Conservation (phyloP, 306 rosid species). For the Cucumis cinereus region DNA sequence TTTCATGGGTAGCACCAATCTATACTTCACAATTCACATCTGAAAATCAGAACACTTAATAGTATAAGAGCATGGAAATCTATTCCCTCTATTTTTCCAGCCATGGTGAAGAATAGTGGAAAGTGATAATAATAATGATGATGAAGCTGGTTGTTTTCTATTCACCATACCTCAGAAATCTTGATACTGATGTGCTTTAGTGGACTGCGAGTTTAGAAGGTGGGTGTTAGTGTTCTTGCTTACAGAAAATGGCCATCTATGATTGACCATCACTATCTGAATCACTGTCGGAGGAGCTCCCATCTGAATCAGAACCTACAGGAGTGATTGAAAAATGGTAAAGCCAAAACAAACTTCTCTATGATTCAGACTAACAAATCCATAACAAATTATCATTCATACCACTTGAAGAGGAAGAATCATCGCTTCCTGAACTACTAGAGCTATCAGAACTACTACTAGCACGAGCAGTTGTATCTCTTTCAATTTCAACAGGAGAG, state of each 20-base stretch:
- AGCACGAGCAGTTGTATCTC: conserved; percentile 58
- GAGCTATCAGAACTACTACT: conserved; percentile 69
- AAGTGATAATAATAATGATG: background rate
- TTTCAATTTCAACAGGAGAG: conserved; percentile 91
- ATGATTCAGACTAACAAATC: background rate
- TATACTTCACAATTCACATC: background rate
- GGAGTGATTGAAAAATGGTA: background rate
- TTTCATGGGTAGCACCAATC: background rate
- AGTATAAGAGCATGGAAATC: background rate
- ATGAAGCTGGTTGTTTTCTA: background rate
- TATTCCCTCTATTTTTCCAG: background rate
- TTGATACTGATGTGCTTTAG: background rate
- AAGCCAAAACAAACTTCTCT: background rate
- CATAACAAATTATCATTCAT: conserved; percentile 1
- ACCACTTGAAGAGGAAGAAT: conserved; percentile 94
- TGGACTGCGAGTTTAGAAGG: background rate
- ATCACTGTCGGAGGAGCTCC: conserved; percentile 86
- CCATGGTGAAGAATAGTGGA: background rate
- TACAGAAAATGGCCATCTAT: conserved; percentile 2
- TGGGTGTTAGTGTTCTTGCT: background rate
- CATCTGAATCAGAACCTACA: conserved; percentile 76
- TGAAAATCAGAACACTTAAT: background rate
- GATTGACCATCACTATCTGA: conserved; percentile 70
- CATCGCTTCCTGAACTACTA: conserved; percentile 76
- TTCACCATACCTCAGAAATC: background rate